Evolutionary conservation across 2,329 filamentous ascomycete genomes (phyloP).

Genomic region (Xylaria sp.): DNA sequence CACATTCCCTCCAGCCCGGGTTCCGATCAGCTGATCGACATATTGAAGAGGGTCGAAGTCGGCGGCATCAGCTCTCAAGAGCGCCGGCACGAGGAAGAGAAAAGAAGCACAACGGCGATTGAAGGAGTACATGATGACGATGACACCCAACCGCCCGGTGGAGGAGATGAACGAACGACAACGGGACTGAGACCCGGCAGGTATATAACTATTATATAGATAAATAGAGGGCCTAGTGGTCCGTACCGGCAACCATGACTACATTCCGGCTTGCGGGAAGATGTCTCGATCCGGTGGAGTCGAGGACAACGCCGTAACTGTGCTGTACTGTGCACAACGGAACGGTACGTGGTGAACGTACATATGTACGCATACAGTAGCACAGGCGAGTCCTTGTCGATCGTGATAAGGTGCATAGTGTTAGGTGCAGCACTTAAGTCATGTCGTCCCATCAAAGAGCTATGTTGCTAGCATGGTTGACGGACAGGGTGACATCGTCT

Average conservation of each 20-base stretch:
- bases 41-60: conserved; percentile 53
- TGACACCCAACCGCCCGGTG: conserved; percentile 19
- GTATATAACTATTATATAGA: conserved; percentile 33
- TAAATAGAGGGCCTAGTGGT: conserved; percentile 27
- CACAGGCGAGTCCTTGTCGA: conserved; percentile 28
- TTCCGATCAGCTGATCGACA: conserved; percentile 65
- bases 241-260: conserved; percentile 14
- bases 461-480: conserved; percentile 7
- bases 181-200: conserved; percentile 2
- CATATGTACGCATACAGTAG: too few relatives aligned
- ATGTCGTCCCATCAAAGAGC: conserved; percentile 30
- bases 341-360: not conserved
- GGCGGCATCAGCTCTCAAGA: conserved; percentile 35
- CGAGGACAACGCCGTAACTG: not conserved
- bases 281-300: conserved; percentile 31
- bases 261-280: conserved; percentile 25
- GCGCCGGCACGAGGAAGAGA: conserved; percentile 33
- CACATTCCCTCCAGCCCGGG: conserved; percentile 58
- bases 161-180: conserved; percentile 8
- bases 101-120: conserved; percentile 31
- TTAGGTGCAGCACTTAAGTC: conserved; percentile 19
- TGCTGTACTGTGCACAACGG: conserved; percentile 10
- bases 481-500: conserved; percentile 40
- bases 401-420: conserved; percentile 37
- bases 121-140: conserved; percentile 40